These are phyloP conservation scores for Solanum chacoense DNA, from an alignment of 305 asterid species.

Conservation along the genomic window DNA sequence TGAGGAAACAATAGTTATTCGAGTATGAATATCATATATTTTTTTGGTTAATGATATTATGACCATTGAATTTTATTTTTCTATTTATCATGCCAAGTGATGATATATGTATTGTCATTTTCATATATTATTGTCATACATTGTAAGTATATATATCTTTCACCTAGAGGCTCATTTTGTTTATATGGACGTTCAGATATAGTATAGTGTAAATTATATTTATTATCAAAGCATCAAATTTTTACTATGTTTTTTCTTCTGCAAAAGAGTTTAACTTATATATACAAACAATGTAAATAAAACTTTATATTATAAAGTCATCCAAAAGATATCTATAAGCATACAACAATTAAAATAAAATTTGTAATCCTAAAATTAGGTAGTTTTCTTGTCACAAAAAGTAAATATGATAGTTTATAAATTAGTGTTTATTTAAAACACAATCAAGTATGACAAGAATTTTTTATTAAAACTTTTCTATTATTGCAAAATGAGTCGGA, in stretches of 20 bases:
- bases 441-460: not conserved
- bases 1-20: not conserved
- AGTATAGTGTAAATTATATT: not conserved
- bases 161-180: too few relatives aligned
- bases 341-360: too few relatives aligned
- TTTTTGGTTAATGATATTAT: not conserved
- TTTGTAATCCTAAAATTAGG: not conserved
- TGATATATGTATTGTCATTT: too few relatives aligned
- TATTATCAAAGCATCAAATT: not conserved
- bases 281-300: not conserved
- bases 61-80: not conserved
- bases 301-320: too few relatives aligned
- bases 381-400: not conserved
- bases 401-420: not conserved
- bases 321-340: not conserved
- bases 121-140: too few relatives aligned
- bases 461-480: too few relatives aligned
- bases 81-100: too few relatives aligned
- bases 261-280: not conserved
- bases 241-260: too few relatives aligned
- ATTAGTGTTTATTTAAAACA: not conserved
- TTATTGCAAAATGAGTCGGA: not conserved
- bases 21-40: too few relatives aligned
- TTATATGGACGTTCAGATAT: too few relatives aligned
- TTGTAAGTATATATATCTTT: too few relatives aligned